Evolutionary conservation across 495 filamentous ascomycete species (phyloP).

Genomic region (Hypoxylon fragiforme): DNA sequence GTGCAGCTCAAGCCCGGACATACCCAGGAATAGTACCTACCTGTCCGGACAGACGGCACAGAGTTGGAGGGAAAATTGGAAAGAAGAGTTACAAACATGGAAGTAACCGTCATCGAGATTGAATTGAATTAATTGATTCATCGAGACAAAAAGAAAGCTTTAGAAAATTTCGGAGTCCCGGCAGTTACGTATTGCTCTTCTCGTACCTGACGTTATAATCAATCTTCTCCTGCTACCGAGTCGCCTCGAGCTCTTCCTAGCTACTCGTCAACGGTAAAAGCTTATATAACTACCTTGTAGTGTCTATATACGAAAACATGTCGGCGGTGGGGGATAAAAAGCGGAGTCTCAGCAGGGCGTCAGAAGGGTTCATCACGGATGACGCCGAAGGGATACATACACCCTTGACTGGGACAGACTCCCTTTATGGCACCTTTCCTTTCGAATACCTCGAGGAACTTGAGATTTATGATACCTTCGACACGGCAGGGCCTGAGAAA

Average conservation of each 20-base stretch:
- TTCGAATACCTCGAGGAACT: constrained; percentile 10
- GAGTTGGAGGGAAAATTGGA: not conserved
- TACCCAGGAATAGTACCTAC: not conserved
- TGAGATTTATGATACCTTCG: not conserved
- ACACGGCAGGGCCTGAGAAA: not conserved
- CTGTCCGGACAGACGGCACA: not conserved
- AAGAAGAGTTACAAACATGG: not conserved
- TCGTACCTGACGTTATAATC: no score
- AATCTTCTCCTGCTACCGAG: no score
- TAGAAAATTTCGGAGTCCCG: no score
- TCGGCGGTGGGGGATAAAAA: not conserved
- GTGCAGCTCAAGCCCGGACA: not conserved
- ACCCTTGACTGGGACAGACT: constrained; percentile 5
- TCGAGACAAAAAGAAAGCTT: no score
- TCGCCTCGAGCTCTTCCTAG: no score
- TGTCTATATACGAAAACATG: not conserved
- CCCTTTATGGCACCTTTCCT: constrained; percentile 12
- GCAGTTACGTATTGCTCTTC: no score
- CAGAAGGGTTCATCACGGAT: constrained; percentile 11
- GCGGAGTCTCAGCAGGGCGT: not conserved
- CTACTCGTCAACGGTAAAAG: no score
- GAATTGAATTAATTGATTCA: not conserved
- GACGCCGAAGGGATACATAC: constrained; percentile 7
- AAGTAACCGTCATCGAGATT: not conserved
- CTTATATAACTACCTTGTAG: no score